phyloP scores from a whole-genome alignment of 2,329 filamentous ascomycete species.

The Trichoderma sp. region DNA sequence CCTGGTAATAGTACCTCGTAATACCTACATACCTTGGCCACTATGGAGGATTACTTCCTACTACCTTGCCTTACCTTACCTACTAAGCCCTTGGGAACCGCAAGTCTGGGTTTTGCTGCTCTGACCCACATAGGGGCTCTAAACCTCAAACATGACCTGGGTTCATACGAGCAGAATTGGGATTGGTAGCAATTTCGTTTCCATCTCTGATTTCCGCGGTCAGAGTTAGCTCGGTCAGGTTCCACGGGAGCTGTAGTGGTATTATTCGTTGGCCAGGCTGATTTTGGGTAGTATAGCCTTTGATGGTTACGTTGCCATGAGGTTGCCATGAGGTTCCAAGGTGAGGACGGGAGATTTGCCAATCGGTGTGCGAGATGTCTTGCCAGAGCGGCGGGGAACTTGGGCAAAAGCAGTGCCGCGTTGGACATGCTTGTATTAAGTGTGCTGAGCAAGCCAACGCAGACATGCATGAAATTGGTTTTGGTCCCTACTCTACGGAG shows the following conservation, averaged over 20 bases:
- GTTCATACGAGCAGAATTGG: constrained; percentile 23
- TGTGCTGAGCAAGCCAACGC: not conserved
- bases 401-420: not conserved
- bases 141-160: constrained; percentile 21
- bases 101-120: not conserved
- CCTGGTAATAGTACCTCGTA: not conserved
- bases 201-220: constrained; percentile 11
- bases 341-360: not conserved
- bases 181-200: constrained; percentile 26
- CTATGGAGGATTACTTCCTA: not conserved
- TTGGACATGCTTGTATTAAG: not conserved
- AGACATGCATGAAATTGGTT: not conserved
- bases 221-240: constrained; percentile 7
- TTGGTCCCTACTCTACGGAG: not conserved
- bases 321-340: not conserved
- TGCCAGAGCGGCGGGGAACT: not conserved
- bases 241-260: not conserved
- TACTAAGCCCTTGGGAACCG: constrained; percentile 2
- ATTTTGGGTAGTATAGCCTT: not conserved
- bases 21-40: not conserved
- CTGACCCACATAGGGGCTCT: constrained; percentile 20
- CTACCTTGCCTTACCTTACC: too few species aligned
- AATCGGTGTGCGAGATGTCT: not conserved
- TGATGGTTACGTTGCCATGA: not conserved
- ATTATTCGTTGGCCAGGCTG: not conserved